Conservation (phyloP, 345 rosid species). For the Barbarea vulgaris region DNA sequence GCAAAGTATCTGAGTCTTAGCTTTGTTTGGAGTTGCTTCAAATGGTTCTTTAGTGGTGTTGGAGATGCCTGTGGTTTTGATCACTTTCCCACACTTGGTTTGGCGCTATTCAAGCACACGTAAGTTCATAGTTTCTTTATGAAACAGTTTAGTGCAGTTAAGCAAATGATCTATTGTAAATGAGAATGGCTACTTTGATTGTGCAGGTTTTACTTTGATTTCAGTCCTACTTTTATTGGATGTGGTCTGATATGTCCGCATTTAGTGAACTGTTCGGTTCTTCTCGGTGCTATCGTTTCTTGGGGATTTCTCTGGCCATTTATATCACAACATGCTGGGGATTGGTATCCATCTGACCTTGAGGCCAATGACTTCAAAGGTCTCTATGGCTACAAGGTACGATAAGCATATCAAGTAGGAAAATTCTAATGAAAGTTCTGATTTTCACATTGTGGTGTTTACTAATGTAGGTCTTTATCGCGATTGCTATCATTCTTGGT, state of each 20-base stretch:
- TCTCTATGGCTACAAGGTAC: constrained; percentile 84
- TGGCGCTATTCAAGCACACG: constrained; percentile 71
- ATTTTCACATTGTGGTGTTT: not conserved
- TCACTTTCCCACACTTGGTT: constrained; percentile 75
- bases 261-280: constrained; percentile 80
- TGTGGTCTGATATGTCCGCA: constrained; percentile 92
- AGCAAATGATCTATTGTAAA: no score
- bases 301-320: constrained; percentile 93
- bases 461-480: constrained; percentile 66
- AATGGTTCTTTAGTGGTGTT: constrained; percentile 89
- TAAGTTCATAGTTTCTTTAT: constrained; percentile 35
- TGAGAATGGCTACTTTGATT: no score
- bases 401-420: not conserved
- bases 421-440: not conserved
- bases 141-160: not conserved
- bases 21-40: constrained; percentile 86
- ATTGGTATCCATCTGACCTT: constrained; percentile 80
- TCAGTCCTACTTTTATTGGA: constrained; percentile 89
- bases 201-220: constrained; percentile 82
- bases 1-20: constrained; percentile 81
- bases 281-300: constrained; percentile 77
- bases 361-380: constrained; percentile 79
- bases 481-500: constrained; percentile 75
- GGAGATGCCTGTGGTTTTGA: constrained; percentile 90
- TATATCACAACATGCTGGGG: constrained; percentile 64